Percentiles rank a stretch among this genome's conserved stretches.
phyloP scores from a whole-genome alignment of 305 asterid genomes.

The Solanum hybrid region DNA sequence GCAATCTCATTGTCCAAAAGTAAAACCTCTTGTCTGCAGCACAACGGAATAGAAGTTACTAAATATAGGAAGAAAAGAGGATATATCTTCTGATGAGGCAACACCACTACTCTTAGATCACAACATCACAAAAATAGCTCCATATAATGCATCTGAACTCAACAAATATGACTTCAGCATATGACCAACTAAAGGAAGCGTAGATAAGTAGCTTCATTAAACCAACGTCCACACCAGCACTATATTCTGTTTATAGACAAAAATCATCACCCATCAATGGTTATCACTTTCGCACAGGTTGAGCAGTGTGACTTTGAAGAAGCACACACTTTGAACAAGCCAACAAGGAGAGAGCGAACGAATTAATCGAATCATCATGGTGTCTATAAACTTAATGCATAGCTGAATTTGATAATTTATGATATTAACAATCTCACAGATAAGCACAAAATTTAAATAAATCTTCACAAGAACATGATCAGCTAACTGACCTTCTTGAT shows the following conservation, averaged over 20 bases:
- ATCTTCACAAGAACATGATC: not conserved
- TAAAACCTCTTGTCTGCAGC: slow-evolving; percentile 44
- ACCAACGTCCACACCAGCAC: not conserved
- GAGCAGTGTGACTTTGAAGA: not conserved
- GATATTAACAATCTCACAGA: not conserved
- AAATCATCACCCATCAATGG: not conserved
- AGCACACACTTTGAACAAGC: not conserved
- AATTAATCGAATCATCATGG: not conserved
- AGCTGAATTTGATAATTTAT: not conserved
- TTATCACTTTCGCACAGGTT: not conserved
- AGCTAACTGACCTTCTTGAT: slow-evolving; percentile 55
- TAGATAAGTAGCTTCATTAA: not conserved
- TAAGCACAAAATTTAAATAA: not conserved
- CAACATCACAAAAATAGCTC: not conserved
- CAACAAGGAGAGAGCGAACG: not conserved
- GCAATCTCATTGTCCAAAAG: slow-evolving; percentile 38
- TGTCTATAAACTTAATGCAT: not conserved
- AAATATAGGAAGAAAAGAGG: not conserved
- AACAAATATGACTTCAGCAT: not conserved
- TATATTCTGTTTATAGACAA: not conserved
- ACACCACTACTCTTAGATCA: not conserved
- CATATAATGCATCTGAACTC: not conserved
- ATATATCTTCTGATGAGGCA: not conserved
- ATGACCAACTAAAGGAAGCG: not conserved
- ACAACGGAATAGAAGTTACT: not conserved